Conservation (phyloP, 306 rosid species). For the Acacia acuminata region DNA sequence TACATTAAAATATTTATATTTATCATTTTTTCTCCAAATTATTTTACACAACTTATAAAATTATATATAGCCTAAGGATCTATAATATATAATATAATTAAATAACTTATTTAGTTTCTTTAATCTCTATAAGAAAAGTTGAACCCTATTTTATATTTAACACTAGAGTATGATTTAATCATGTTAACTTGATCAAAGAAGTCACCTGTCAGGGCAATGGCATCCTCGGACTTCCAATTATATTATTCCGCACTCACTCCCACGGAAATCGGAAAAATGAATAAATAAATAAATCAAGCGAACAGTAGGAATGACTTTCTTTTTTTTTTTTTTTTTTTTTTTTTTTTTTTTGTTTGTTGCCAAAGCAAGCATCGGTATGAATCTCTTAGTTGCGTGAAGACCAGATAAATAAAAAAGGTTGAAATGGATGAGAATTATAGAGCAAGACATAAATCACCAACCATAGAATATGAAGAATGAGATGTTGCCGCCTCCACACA, state of each 20-base stretch:
- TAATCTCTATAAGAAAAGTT: no score
- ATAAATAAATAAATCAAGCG: no score
- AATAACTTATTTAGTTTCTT: no score
- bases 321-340: no score
- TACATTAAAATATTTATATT: no score
- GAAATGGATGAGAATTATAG: neutral
- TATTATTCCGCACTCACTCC: neutral
- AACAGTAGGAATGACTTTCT: neutral
- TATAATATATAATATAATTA: no score
- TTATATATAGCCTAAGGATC: no score
- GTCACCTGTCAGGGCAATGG: neutral
- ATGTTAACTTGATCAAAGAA: neutral
- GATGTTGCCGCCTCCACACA: neutral
- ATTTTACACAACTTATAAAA: no score
- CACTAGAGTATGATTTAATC: neutral
- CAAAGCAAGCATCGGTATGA: neutral
- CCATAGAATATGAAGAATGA: conserved; percentile 2
- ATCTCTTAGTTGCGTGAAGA: conserved; percentile 4
- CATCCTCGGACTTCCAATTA: neutral
- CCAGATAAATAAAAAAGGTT: neutral
- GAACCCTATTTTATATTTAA: no score
- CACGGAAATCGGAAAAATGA: no score
- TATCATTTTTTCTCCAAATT: no score
- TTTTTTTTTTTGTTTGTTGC: neutral
- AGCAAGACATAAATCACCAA: neutral